Percentiles rank a stretch among this genome's conserved stretches.
Evolutionary conservation across 2,329 filamentous ascomycete species (phyloP).

Genomic region (Alternaria burnsii): DNA sequence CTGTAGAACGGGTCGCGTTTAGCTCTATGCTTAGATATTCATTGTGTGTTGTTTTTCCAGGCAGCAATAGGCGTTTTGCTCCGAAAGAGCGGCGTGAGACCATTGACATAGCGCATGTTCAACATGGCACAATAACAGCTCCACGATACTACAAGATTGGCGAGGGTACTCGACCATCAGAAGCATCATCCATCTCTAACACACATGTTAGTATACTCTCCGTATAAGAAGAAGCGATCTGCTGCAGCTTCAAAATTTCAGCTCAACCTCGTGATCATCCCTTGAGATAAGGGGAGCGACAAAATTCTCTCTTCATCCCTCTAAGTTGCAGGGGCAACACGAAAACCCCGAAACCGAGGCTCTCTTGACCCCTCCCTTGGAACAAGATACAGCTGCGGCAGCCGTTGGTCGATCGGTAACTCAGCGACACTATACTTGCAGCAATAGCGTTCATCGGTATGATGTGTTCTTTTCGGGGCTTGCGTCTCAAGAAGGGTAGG

Average conservation of each 20-base stretch:
- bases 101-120: constrained; percentile 20
- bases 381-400: constrained; percentile 17
- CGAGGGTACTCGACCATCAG: background rate
- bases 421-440: constrained; percentile 10
- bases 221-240: too few relatives aligned
- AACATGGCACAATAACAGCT: constrained; percentile 26
- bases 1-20: too few relatives aligned
- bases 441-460: constrained; percentile 5
- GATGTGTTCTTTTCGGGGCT: constrained; percentile 8
- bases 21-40: background rate
- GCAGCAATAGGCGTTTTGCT: background rate
- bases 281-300: background rate
- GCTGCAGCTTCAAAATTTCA: background rate
- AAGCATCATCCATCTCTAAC: background rate
- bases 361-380: constrained; percentile 12
- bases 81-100: constrained; percentile 8
- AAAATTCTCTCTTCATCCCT: background rate
- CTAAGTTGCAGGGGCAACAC: constrained; percentile 18
- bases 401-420: constrained; percentile 22
- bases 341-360: constrained; percentile 21
- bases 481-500: background rate
- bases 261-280: background rate
- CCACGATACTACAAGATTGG: constrained; percentile 7
- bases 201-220: too few relatives aligned
- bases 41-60: background rate